phyloP scores from a whole-genome alignment of 2,329 filamentous ascomycete species.

The Cercospora sojina region DNA sequence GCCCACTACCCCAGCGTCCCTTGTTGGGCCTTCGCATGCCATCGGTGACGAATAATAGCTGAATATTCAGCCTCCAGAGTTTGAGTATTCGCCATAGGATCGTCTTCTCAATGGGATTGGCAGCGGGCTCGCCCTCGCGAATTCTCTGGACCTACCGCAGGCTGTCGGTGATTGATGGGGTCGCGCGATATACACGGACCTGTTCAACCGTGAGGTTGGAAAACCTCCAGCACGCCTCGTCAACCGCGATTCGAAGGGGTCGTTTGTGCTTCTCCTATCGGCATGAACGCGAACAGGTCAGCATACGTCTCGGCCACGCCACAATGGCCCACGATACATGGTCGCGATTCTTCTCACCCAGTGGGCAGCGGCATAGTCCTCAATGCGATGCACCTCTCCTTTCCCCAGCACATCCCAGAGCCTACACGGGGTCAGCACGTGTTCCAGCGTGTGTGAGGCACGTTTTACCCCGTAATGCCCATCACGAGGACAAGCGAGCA shows the following conservation, averaged over 20 bases:
- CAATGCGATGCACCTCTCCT: conserved; percentile 35
- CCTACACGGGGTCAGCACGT: conserved; percentile 14
- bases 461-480: conserved; percentile 22
- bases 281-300: not conserved
- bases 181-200: not conserved
- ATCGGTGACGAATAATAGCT: conserved; percentile 57
- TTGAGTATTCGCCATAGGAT: conserved; percentile 47
- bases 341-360: conserved; percentile 22
- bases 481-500: conserved; percentile 1
- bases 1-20: conserved; percentile 31
- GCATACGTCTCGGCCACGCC: not conserved
- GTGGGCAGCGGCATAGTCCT: conserved; percentile 42
- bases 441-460: not conserved
- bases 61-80: conserved; percentile 51
- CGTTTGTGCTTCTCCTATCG: conserved; percentile 31
- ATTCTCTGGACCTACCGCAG: conserved; percentile 36
- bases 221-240: conserved; percentile 48
- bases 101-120: conserved; percentile 45
- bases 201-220: conserved; percentile 41
- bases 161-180: not conserved
- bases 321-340: not conserved
- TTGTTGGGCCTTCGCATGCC: conserved; percentile 45
- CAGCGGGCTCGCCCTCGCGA: conserved; percentile 39
- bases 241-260: conserved; percentile 45
- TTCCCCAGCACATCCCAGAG: conserved; percentile 44